These are phyloP conservation scores for Huntiella abstrusa DNA, from an alignment of 2,329 filamentous ascomycete species.

Conservation along the genomic window DNA sequence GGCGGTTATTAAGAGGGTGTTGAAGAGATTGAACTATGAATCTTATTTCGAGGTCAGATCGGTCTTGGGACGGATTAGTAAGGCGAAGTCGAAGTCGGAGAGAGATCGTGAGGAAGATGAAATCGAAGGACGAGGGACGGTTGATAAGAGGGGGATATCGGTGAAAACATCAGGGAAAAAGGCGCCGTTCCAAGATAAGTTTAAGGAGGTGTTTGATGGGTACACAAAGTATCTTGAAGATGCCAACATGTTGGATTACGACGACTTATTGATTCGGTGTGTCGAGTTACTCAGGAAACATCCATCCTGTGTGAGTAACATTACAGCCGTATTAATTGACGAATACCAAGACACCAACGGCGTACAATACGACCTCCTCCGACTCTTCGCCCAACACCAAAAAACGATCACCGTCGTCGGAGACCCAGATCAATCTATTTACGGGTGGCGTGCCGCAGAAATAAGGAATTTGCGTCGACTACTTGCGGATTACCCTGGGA, in stretches of 20 bases:
- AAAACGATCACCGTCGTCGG: constrained; percentile 84
- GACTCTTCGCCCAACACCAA: constrained; percentile 53
- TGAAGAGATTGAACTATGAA: constrained; percentile 49
- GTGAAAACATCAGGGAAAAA: constrained; percentile 18
- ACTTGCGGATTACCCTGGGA: constrained; percentile 55
- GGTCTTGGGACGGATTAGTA: constrained; percentile 61
- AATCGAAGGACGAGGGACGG: constrained; percentile 2
- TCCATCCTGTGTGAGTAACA: constrained; percentile 69
- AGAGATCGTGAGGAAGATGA: constrained; percentile 2
- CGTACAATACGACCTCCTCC: constrained; percentile 90
- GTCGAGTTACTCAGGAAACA: constrained; percentile 56
- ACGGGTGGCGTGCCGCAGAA: constrained; percentile 86
- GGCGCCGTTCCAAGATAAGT: constrained; percentile 31
- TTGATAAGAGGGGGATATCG: constrained; percentile 2
- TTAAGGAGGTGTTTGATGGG: constrained; percentile 47
- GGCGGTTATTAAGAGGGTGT: constrained; percentile 63
- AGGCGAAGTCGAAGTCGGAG: constrained; percentile 34
- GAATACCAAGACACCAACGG: constrained; percentile 97
- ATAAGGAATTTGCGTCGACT: constrained; percentile 72
- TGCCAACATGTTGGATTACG: constrained; percentile 80
- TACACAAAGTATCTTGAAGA: constrained; percentile 60
- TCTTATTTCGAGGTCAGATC: constrained; percentile 44
- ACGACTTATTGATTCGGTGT: constrained; percentile 74
- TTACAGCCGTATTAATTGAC: constrained; percentile 82
- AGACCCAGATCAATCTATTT: constrained; percentile 95